Evolutionary conservation across 2,329 filamentous ascomycete genomes (phyloP), one percentile per base, ranked within the genome.

Genomic region (Pseudocercospora macadamiae): DNA sequence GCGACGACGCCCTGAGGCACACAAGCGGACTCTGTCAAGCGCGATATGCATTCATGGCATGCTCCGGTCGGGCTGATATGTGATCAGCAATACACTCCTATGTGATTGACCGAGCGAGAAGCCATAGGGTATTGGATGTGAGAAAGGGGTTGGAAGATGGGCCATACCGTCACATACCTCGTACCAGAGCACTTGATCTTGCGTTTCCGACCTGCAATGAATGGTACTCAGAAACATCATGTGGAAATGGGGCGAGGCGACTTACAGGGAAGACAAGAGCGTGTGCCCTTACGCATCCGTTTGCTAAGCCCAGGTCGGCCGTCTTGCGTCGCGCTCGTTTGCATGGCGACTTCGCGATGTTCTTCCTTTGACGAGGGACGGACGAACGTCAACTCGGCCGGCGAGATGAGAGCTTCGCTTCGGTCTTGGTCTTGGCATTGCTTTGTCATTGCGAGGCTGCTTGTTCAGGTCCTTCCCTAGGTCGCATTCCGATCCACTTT

Each of bases 251-350:
- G 51, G 21, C 19, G 7, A 28, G 28, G n/a, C 2, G 16, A 51
- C 59, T 55, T 32, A 62, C 56, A 62, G 25, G 52, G 48, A 16
- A 62, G 47, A 30, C 59, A 62, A 45, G 51, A 55, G 19, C 51
- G 55, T 6, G 59, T 62, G 21, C 56, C 59, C 30, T 61, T 61
- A 14, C 59, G 49, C 55, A 61, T 58, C 10, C 39, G 56, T 44
- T 59, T 61, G 36, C 36, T 39, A 19, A 39, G n/a, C n/a, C n/a
- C n/a, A n/a, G n/a, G 36, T 18, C 36, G 36, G 16, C 36, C 36
- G 12, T 39, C 36, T 39, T 39, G 36, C 10, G 21, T 19, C 36
- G 36, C 16, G 16, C 21, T 19, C 16, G 16, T 4, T 39, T n/a
- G 36, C 36, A 39, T 39, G 10, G 36, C 36, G 4, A 39, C 19